These are phyloP conservation scores for Infundibulicybe gibba DNA, from an alignment of 768 basidiomycete species.

Conservation along the genomic window DNA sequence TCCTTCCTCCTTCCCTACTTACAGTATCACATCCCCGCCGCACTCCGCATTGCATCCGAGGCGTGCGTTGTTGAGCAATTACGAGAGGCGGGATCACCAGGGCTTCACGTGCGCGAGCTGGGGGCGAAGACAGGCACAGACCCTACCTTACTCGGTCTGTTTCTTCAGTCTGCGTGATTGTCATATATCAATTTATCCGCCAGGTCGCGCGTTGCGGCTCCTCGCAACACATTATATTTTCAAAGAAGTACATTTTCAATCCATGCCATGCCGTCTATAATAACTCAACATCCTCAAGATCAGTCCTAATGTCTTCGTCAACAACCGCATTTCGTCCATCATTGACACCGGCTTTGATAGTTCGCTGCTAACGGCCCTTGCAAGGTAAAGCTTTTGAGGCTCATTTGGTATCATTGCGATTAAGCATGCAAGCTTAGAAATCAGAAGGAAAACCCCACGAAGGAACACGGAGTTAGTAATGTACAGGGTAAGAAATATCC, in stretches of 20 bases:
- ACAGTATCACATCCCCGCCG: constrained; percentile 13
- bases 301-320: constrained; percentile 21
- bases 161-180: background rate
- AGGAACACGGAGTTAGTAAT: constrained; percentile 1
- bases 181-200: background rate
- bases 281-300: background rate
- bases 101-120: constrained; percentile 24
- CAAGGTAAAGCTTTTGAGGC: constrained; percentile 8
- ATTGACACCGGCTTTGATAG: constrained; percentile 20
- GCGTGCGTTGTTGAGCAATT: constrained; percentile 25
- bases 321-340: constrained; percentile 25
- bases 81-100: constrained; percentile 24
- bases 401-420: no score
- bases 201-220: constrained; percentile 24
- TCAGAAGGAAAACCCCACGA: background rate
- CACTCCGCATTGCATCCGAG: constrained; percentile 11
- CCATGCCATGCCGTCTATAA: background rate
- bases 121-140: constrained; percentile 16
- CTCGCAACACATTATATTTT: constrained; percentile 31
- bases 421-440: background rate
- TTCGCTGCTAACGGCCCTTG: constrained; percentile 7
- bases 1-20: background rate
- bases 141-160: constrained; percentile 21
- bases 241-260: constrained; percentile 15
- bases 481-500: constrained; percentile 4